phyloP scores from a whole-genome alignment of 768 basidiomycete species.

The Pisolithus sp. region DNA sequence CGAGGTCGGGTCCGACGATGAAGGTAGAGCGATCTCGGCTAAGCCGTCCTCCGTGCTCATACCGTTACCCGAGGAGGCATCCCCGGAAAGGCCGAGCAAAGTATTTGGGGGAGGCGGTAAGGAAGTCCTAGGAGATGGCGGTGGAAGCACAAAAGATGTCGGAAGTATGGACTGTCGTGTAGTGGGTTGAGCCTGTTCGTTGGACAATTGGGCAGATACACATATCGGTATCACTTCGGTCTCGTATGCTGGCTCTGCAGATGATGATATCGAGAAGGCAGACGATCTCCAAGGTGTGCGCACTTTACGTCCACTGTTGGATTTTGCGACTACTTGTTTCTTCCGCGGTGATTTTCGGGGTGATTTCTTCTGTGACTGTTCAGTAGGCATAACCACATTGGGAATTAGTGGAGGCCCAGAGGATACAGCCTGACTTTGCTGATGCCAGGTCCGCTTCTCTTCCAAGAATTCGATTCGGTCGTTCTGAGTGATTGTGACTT shows the following conservation, averaged over 20 bases:
- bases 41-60: not conserved
- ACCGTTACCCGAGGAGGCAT: slow-evolving; percentile 13
- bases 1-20: not conserved
- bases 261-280: slow-evolving; percentile 30
- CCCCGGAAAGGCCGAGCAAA: slow-evolving; percentile 23
- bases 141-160: slow-evolving; percentile 71
- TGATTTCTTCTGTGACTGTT: slow-evolving; percentile 32
- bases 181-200: not conserved
- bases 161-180: slow-evolving; percentile 46
- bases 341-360: slow-evolving; percentile 41
- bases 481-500: slow-evolving; percentile 34
- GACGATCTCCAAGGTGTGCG: slow-evolving; percentile 43
- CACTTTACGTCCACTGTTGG: slow-evolving; percentile 38
- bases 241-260: slow-evolving; percentile 42
- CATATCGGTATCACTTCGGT: slow-evolving; percentile 41
- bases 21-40: not conserved
- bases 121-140: slow-evolving; percentile 66
- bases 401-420: slow-evolving; percentile 20
- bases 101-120: slow-evolving; percentile 45
- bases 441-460: slow-evolving; percentile 71
- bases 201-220: slow-evolving; percentile 12
- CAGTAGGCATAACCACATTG: slow-evolving; percentile 7
- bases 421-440: slow-evolving; percentile 49
- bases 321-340: slow-evolving; percentile 42
- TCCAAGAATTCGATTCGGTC: slow-evolving; percentile 57